Base-by-base conservation (phyloP, 345 rosid species). In the Rhodomyrtus tomentosa region DNA sequence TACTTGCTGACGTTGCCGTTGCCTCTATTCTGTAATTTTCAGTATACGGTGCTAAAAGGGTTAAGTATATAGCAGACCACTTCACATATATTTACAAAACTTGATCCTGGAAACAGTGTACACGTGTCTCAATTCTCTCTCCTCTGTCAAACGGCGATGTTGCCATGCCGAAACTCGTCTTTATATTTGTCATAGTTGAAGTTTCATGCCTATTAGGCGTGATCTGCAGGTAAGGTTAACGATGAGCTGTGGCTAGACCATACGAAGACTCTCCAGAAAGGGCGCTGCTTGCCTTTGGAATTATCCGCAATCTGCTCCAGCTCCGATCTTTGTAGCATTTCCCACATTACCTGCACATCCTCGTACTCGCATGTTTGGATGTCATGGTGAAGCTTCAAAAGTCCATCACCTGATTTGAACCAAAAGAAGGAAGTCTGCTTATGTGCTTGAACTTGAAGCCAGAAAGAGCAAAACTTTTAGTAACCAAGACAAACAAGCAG, bases 261-360 rank as follows among this genome's bases (percentile, higher is more conserved):
- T 2, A 80, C 80, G 53, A 80, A 83, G 51, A 86, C 81, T 54
- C 85, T 83, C 83, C 85, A 86, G 83, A 76, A 76, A 56, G 87
- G 79, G 50, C 53, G 79, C 9, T 74, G 68, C 68, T 86, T 83
- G 80, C 56, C 80, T 58, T 45, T 48, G 73, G 84, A 20, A 40
- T 45, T 80, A 68, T 42, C 49, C 7, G 82, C 21, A 24, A 56
- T 50, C 88, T 12, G 85, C 79, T 86, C 68, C 32, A 83, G 56
- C 72, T 83, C 88, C 5, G 88, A 56, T 36, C 62, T 80, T 36
- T 40, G 21, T 25, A 86, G 85, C 81, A 86, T 76, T 50, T 86
- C 88, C 88, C 88, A 86, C 88, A 86, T 86, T 29, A 86, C 85
- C 73, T 83, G 88, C 62, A 86, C 88, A 72, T 86, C 85, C 85